Evolutionary conservation across 495 filamentous ascomycete species (phyloP), one percentile per base, ranked within the genome.

Genomic region (Annulohypoxylon bovei): DNA sequence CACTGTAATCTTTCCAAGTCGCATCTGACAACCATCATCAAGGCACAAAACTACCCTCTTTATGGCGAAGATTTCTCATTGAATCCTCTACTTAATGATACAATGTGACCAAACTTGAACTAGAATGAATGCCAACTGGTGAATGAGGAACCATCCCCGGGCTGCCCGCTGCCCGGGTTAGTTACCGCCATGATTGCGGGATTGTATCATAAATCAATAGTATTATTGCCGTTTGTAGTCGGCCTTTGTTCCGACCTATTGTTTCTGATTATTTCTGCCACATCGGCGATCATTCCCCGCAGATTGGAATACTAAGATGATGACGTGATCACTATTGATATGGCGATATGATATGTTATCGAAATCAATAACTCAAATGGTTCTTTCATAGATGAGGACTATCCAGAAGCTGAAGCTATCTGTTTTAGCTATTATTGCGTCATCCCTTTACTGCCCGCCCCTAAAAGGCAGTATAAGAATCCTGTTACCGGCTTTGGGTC

Each of bases 281-380:
- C 42, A 22, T 62, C 65, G 60, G 46, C 54, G 64, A 72, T 56
- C 70, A 68, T 72, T 65, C 60, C 70, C 70, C 70, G 60, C 70
- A 56, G 32, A 37, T 16, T 44, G 20, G 40, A 40, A 33, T 33
- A 22, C 23, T 46, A 33, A 35, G 53, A 46, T 44, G 64, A 72
- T 72, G 64, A 57, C 65, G 70, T 68, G 70, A 72, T 68, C 30
- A 62, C 33, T 27, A 65, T 65, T 47, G 2, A 61, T 65, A 72
- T 72, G 59, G 54, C 60, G 70, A 68, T 56, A 72, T 49, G 16
- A 4, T n/a, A 40, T n/a, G 42, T 37, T 33, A 12, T 37, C 30
- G 20, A 11, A 52, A 49, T 50, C 50, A 62, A 16, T 22, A 63
- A 46, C 62, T 58, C 16, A 25, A 20, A 50, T 6, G 16, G 23